Percentiles rank a stretch among this genome's conserved stretches.
phyloP scores from a whole-genome alignment of 768 basidiomycete species.

The Xerocomus potaroensis region DNA sequence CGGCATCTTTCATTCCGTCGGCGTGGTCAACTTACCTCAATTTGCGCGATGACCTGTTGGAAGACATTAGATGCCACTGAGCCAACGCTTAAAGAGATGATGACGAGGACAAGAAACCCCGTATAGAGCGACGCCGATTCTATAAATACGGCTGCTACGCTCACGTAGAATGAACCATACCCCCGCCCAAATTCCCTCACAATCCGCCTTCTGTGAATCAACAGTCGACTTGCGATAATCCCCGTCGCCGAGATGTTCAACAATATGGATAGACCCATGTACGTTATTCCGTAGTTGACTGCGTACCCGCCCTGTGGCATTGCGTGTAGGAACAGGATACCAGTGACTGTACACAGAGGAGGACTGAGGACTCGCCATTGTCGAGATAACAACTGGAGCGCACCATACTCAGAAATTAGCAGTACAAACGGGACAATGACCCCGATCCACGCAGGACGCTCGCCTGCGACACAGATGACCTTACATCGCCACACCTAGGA shows the following conservation, averaged over 20 bases:
- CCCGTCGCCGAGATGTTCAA: constrained; percentile 15
- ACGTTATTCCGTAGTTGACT: constrained; percentile 1
- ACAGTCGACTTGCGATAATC: constrained; percentile 14
- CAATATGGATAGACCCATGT: constrained; percentile 10
- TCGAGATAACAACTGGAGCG: neutral
- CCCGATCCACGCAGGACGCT: constrained; percentile 4
- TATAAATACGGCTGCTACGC: constrained; percentile 10
- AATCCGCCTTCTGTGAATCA: constrained; percentile 10
- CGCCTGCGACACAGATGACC: constrained; percentile 14
- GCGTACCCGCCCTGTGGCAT: neutral
- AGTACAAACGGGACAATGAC: constrained; percentile 5
- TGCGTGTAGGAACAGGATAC: constrained; percentile 2
- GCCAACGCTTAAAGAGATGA: constrained; percentile 5
- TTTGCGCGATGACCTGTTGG: constrained; percentile 17
- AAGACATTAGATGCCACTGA: constrained; percentile 5
- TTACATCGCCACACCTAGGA: constrained; percentile 23
- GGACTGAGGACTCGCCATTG: neutral
- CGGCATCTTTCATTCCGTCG: neutral
- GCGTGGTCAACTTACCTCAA: constrained; percentile 9
- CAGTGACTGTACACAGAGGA: constrained; percentile 1
- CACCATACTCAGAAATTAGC: constrained; percentile 12
- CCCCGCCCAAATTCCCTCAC: constrained; percentile 10
- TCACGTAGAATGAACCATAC: constrained; percentile 10
- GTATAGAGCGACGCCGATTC: constrained; percentile 21
- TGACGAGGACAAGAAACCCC: constrained; percentile 11